Evolutionary conservation across 78 protist genomes (phyloP).

Genomic region (Dictyostelium purpureum): DNA sequence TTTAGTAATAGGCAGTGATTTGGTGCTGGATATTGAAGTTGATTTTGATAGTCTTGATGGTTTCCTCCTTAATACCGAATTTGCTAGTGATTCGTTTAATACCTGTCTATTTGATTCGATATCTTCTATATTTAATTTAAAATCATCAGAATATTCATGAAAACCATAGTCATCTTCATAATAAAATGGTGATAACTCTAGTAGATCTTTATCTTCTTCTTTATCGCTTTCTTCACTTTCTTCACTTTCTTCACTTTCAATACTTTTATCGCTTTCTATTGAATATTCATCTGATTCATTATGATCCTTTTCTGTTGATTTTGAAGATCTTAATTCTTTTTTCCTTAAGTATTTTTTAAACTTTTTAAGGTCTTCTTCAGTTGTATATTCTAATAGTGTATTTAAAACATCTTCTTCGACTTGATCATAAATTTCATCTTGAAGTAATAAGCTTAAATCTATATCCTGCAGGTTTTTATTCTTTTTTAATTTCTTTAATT

Average conservation of each 20-base stretch:
- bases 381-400: neutral
- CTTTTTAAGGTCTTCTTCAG: neutral
- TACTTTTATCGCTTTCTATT: too few species aligned
- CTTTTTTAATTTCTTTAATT: neutral
- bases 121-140: neutral
- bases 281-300: neutral
- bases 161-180: neutral
- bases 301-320: neutral
- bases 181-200: neutral
- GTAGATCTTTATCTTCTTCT: neutral
- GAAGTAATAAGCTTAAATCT: neutral
- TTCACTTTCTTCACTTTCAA: neutral
- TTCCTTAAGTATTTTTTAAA: neutral
- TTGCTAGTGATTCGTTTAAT: neutral
- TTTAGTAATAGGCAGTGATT: too few species aligned
- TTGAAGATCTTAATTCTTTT: too few species aligned
- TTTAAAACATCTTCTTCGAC: conserved; percentile 12
- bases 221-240: neutral
- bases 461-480: too few species aligned
- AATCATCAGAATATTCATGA: too few species aligned
- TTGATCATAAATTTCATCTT: neutral
- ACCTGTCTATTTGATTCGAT: neutral
- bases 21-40: too few species aligned
- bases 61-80: neutral
- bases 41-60: neutral